phyloP scores from a whole-genome alignment of 768 basidiomycete genomes.

The Hydnomerulius pinastri region DNA sequence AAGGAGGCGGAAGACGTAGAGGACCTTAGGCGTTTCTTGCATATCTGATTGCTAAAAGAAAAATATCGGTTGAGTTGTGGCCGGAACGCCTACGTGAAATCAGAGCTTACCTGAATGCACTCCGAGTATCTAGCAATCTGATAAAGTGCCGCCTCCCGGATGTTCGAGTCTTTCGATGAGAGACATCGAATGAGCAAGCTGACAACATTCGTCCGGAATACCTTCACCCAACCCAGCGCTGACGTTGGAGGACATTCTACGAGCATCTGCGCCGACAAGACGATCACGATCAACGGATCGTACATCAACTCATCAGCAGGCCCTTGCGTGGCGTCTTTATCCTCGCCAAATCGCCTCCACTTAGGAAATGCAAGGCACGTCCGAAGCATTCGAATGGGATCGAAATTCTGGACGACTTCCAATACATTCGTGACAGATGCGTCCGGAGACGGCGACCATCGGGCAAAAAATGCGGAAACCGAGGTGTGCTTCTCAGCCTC shows the following conservation, averaged over 20 bases:
- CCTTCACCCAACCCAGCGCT: constrained; percentile 77
- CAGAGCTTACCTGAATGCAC: constrained; percentile 56
- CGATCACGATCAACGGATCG: constrained; percentile 77
- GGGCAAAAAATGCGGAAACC: constrained; percentile 58
- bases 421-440: constrained; percentile 47
- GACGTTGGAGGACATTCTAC: constrained; percentile 56
- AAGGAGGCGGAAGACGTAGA: constrained; percentile 61
- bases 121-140: constrained; percentile 65
- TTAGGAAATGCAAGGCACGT: constrained; percentile 73
- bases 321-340: constrained; percentile 23
- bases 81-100: not conserved
- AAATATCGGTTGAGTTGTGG: not conserved
- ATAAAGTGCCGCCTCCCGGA: constrained; percentile 62
- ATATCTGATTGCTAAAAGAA: constrained; percentile 51
- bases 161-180: constrained; percentile 59
- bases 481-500: constrained; percentile 71
- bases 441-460: constrained; percentile 61
- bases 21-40: constrained; percentile 74
- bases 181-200: constrained; percentile 72
- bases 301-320: constrained; percentile 52
- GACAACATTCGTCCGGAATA: constrained; percentile 80
- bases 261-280: constrained; percentile 69
- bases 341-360: constrained; percentile 54
- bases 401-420: constrained; percentile 70
- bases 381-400: constrained; percentile 65